phyloP scores from a whole-genome alignment of 768 basidiomycete genomes.

The Xerocomellus intermedius region DNA sequence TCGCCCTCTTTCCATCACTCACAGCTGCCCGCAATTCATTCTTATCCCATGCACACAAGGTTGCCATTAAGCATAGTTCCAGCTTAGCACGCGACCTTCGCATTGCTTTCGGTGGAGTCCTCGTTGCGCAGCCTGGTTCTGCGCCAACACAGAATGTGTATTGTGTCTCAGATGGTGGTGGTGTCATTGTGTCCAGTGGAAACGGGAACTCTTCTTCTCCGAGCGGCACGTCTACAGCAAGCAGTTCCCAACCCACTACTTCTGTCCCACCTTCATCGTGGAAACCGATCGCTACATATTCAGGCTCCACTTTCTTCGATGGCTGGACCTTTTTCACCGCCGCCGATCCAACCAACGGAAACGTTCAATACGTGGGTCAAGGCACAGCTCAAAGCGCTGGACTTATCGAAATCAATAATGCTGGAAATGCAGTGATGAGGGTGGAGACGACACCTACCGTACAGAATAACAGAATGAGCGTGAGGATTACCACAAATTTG shows the following conservation, averaged over 20 bases:
- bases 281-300: slow-evolving; percentile 57
- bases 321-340: slow-evolving; percentile 73
- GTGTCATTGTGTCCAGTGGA: slow-evolving; percentile 20
- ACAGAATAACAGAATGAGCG: slow-evolving; percentile 63
- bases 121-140: slow-evolving; percentile 41
- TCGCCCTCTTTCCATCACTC: slow-evolving; percentile 24
- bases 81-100: slow-evolving; percentile 69
- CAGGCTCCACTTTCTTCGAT: slow-evolving; percentile 75
- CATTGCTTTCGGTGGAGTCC: slow-evolving; percentile 55
- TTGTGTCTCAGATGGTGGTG: slow-evolving; percentile 31
- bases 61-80: slow-evolving; percentile 57
- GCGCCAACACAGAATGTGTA: slow-evolving; percentile 32
- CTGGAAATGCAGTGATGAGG: slow-evolving; percentile 81
- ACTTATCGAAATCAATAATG: slow-evolving; percentile 62
- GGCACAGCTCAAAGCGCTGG: slow-evolving; percentile 55
- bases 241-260: slow-evolving; percentile 16
- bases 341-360: slow-evolving; percentile 75
- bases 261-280: slow-evolving; percentile 47
- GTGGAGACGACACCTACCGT: slow-evolving; percentile 83
- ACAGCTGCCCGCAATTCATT: slow-evolving; percentile 28
- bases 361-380: slow-evolving; percentile 66
- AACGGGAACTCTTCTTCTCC: slow-evolving; percentile 23
- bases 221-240: slow-evolving; percentile 24
- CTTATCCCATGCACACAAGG: slow-evolving; percentile 48
- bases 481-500: slow-evolving; percentile 70